These are phyloP conservation scores for Cyberlindnera maclurae DNA, from an alignment of 805 yeast species.

Conservation along the genomic window DNA sequence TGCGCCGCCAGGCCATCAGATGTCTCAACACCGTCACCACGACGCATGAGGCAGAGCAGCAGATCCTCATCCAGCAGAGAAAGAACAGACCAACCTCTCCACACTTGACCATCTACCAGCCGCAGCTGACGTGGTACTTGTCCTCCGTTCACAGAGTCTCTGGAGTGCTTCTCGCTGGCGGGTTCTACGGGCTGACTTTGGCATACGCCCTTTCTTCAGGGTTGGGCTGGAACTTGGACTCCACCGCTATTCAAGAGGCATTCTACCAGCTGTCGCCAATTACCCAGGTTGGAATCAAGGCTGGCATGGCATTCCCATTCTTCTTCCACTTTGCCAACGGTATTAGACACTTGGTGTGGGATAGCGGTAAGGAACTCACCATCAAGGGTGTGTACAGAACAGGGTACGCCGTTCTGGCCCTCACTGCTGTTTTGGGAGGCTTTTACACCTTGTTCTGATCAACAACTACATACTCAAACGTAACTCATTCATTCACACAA, in stretches of 20 bases:
- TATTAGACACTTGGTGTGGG: slow-evolving; percentile 92
- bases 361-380: slow-evolving; percentile 71
- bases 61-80: slow-evolving; percentile 73
- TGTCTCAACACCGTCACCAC: slow-evolving; percentile 38
- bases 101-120: slow-evolving; percentile 82
- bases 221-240: slow-evolving; percentile 41
- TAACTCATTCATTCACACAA: slow-evolving; percentile 1
- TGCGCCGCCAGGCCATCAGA: slow-evolving; percentile 14
- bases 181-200: slow-evolving; percentile 70
- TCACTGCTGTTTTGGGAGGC: slow-evolving; percentile 49
- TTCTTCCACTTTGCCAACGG: slow-evolving; percentile 85
- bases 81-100: slow-evolving; percentile 86
- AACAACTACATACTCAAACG: neutral
- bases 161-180: slow-evolving; percentile 76
- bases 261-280: slow-evolving; percentile 54
- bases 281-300: slow-evolving; percentile 59
- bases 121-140: slow-evolving; percentile 78
- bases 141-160: slow-evolving; percentile 83
- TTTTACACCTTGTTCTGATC: slow-evolving; percentile 25
- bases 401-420: slow-evolving; percentile 76
- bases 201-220: slow-evolving; percentile 66
- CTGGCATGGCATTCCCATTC: slow-evolving; percentile 71
- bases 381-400: slow-evolving; percentile 87
- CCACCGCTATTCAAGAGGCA: slow-evolving; percentile 28
- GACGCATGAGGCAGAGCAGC: slow-evolving; percentile 56